Evolutionary conservation across 2,329 filamentous ascomycete genomes (phyloP), one percentile per base, ranked within the genome.

Genomic region (Colletotrichum lindemuthianum): DNA sequence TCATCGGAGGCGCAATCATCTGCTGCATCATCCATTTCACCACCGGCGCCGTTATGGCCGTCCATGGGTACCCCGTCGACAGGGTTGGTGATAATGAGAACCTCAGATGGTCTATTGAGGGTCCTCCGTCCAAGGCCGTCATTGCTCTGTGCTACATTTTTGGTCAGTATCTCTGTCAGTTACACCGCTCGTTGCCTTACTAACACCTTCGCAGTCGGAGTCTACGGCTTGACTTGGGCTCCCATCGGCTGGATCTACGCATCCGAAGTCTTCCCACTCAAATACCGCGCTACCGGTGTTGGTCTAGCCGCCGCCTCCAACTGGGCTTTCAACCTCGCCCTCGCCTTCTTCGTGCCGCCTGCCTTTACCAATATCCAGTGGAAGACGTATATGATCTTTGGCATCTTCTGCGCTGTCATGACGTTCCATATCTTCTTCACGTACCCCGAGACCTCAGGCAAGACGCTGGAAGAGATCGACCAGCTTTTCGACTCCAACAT

Each of bases 271-370:
- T 81, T 79, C 70, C 82, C 82, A 36, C 72, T 83, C 16, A 78
- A 76, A 50, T 77, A 82, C 34, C 79, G 84, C 63, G 82, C 82
- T 59, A 86, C 86, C 71, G 84, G 82, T 52, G 83, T 86, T 7
- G 81, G 83, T 15, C 74, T 87, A 3, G 74, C 82, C 0, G 85
- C 85, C 0, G 82, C 84, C 1, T 75, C 77, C 4, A 84, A 83
- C 72, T 84, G 82, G 82, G 75, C 77, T 2, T 82, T 83, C 73
- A 84, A 83, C 70, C 82, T 83, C 59, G 82, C 81, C 2, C 76
- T 84, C 11, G 80, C 78, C 4, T 82, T 79, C 66, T 83, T 84
- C 58, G 79, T 82, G 1, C 82, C 81, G 1, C 77, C 79, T 24
- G 55, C 58, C 8, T 61, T 70, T 13, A 60, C 67, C 13, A 66